Evolutionary conservation across 768 basidiomycete species (phyloP).

Genomic region (Mycena metata): DNA sequence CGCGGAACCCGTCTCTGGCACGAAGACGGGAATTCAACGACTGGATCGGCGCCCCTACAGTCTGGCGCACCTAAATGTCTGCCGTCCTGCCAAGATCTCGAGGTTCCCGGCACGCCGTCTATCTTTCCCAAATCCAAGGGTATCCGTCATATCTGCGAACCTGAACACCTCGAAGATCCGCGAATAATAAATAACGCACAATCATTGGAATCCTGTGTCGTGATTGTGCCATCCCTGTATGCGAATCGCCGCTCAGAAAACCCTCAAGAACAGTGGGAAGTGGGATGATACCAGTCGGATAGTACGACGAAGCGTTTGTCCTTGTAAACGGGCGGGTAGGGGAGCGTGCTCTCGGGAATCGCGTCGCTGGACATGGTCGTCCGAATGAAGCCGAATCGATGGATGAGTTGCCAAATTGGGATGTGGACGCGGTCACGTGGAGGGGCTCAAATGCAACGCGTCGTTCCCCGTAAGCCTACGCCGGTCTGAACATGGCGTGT

Average conservation of each 20-base stretch:
- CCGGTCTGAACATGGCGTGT: too few species aligned
- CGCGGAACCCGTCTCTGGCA: slow-evolving; percentile 86
- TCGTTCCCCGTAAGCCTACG: too few species aligned
- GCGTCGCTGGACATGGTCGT: slow-evolving; percentile 47
- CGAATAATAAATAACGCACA: slow-evolving; percentile 61
- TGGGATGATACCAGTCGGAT: slow-evolving; percentile 80
- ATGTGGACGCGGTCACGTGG: neutral
- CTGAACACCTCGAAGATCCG: neutral
- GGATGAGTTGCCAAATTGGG: neutral
- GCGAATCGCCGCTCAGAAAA: neutral
- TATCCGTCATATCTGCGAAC: slow-evolving; percentile 84
- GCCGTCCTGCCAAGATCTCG: slow-evolving; percentile 74
- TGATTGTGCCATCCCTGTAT: slow-evolving; percentile 94
- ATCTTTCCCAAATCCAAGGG: slow-evolving; percentile 85
- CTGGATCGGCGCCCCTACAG: slow-evolving; percentile 36
- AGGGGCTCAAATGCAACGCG: too few species aligned
- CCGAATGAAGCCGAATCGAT: slow-evolving; percentile 16
- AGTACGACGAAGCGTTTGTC: slow-evolving; percentile 89
- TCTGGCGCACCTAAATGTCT: slow-evolving; percentile 74
- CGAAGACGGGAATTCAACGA: neutral
- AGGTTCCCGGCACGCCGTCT: slow-evolving; percentile 82
- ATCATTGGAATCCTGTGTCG: slow-evolving; percentile 93
- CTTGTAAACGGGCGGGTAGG: slow-evolving; percentile 83
- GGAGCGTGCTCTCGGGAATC: slow-evolving; percentile 74
- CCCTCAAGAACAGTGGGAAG: neutral